Conservation (phyloP, 164 flowering plant species). For the Chimonanthus salicifolius region DNA sequence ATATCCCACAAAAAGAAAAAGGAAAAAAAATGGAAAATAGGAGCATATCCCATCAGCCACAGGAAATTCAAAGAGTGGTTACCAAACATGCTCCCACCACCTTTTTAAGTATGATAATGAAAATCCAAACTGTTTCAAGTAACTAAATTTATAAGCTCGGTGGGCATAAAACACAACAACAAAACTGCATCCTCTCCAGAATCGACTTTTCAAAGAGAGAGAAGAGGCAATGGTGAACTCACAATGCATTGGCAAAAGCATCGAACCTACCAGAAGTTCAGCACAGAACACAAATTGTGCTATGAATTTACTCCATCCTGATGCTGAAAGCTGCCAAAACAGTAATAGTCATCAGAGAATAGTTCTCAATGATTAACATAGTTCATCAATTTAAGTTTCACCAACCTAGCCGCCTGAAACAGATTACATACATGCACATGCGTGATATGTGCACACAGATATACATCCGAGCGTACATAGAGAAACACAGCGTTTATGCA, state of each 20-base stretch:
- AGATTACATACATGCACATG: neutral
- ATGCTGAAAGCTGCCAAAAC: neutral
- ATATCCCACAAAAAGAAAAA: no score
- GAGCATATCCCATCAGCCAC: no score
- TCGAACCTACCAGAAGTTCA: neutral
- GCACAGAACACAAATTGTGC: neutral
- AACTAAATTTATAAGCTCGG: neutral
- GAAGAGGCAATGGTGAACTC: neutral
- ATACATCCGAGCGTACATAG: no score
- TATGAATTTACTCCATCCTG: neutral
- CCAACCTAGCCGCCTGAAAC: neutral
- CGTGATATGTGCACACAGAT: neutral
- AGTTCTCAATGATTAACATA: neutral
- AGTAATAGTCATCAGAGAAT: neutral
- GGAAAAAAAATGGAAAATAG: no score
- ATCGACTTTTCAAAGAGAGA: neutral
- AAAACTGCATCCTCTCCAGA: neutral
- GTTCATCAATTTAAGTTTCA: neutral
- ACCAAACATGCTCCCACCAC: no score
- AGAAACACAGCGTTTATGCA: neutral
- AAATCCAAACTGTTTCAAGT: neutral
- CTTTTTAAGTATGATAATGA: neutral
- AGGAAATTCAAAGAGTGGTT: no score
- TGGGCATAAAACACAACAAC: neutral
- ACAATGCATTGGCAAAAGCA: neutral